Evolutionary conservation across 2,329 filamentous ascomycete genomes (phyloP), one percentile per base, ranked within the genome.

Genomic region (Pyricularia sp.): DNA sequence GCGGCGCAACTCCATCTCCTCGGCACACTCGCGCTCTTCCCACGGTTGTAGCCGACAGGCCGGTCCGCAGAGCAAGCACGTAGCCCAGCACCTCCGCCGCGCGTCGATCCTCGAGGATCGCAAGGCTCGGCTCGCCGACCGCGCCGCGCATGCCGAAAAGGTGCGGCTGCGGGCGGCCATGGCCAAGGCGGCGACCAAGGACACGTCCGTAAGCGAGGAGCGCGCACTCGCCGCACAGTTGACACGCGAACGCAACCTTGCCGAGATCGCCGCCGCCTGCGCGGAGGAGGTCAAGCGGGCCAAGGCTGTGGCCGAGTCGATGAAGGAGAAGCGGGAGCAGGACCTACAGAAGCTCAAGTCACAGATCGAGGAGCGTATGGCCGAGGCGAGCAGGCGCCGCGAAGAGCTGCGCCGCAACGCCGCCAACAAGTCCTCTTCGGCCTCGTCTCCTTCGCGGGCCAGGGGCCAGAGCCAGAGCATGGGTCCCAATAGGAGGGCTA

Each of bases 231-330:
- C 90, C 6, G 90, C 90, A 5, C 86, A 91, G 67, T 84, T 91
- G 68, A 88, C 90, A 0, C 83, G 91, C 66, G 89, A 93, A 77
- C 88, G 88, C 70, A 91, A 93, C 70, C 77, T 94, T 22, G 90
- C 89, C 9, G 90, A 93, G 73, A 92, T 93, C 59, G 89, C 90
- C 4, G 88, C 90, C 62, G 83, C 85, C 66, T 93, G 90, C 72
- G 90, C 90, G 24, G 90, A 92, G 74, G 90, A 94, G 73, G 90
- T 94, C 19, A 87, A 89, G 72, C 83, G 89, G 68, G 90, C 90
- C 64, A 93, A 93, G 78, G 88, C 89, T 63, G 82, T 93, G n/a
- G 90, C 90, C 16, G 89, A 91, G 73, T 87, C 84, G 66, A 91
- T 90, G 79, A 92, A 91, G 75, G 88, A 90, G 76, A 88, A 88